phyloP scores from a whole-genome alignment of 495 filamentous ascomycete species.

The Staphylotrichum longicolle region DNA sequence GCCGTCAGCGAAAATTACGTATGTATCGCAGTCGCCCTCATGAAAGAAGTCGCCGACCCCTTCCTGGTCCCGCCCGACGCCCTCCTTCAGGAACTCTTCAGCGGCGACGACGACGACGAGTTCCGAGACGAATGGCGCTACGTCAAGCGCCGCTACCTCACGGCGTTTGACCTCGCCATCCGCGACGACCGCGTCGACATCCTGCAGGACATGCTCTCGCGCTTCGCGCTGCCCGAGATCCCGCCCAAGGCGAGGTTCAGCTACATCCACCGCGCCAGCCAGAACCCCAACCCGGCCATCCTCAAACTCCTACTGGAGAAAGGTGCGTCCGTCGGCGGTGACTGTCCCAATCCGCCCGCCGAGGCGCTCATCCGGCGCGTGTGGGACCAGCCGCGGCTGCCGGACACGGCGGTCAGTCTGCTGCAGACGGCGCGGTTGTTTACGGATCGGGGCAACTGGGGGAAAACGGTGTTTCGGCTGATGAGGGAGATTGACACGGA shows the following conservation, averaged over 20 bases:
- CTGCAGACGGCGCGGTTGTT: constrained; percentile 19
- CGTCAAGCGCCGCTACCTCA: constrained; percentile 21
- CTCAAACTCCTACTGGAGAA: constrained; percentile 24
- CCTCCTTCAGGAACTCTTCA: constrained; percentile 17
- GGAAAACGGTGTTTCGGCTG: background rate
- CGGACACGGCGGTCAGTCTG: constrained; percentile 12
- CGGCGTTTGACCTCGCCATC: constrained; percentile 31
- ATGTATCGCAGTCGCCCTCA: constrained; percentile 18
- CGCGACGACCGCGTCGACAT: constrained; percentile 24
- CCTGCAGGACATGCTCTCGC: constrained; percentile 26
- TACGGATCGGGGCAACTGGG: background rate
- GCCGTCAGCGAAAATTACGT: constrained; percentile 23
- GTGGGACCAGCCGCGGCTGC: constrained; percentile 17
- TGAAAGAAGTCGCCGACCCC: constrained; percentile 32
- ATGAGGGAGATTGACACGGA: constrained; percentile 12
- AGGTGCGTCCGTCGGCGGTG: constrained; percentile 18
- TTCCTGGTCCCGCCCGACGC: constrained; percentile 27
- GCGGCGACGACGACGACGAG: constrained; percentile 12
- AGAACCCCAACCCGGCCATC: constrained; percentile 26
- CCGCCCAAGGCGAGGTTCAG: constrained; percentile 11
- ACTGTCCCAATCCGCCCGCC: constrained; percentile 16
- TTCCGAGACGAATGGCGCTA: constrained; percentile 21
- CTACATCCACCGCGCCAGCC: constrained; percentile 27
- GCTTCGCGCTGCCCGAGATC: constrained; percentile 24
- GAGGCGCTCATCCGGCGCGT: constrained; percentile 22